These are phyloP conservation scores for Penicillium vulpinum DNA, from an alignment of 2,329 filamentous ascomycete genomes.

Conservation along the genomic window DNA sequence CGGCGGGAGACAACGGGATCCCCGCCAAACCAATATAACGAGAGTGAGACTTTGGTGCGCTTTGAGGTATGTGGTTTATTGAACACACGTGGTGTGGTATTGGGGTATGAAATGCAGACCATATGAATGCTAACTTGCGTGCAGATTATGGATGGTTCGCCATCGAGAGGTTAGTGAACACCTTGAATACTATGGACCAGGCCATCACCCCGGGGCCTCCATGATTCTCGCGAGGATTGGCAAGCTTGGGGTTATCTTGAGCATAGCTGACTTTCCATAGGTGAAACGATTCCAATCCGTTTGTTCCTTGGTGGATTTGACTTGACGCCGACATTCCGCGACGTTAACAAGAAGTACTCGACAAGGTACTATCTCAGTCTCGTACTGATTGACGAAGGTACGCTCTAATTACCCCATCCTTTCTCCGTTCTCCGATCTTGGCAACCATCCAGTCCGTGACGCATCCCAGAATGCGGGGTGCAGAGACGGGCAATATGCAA, in stretches of 20 bases:
- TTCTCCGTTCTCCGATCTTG: neutral
- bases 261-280: constrained; percentile 41
- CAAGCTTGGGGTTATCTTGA: neutral
- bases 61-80: constrained; percentile 69
- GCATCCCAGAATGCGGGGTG: constrained; percentile 5
- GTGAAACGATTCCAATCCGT: constrained; percentile 91
- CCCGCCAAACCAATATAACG: constrained; percentile 98
- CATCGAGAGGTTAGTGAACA: constrained; percentile 71
- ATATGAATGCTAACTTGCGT: neutral
- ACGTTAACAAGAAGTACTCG: constrained; percentile 99
- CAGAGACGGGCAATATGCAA: constrained; percentile 21
- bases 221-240: neutral
- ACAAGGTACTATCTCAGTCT: constrained; percentile 96
- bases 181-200: neutral
- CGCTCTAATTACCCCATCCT: neutral
- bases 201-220: neutral
- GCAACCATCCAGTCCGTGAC: neutral
- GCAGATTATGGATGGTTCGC: constrained; percentile 98
- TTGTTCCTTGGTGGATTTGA: constrained; percentile 98
- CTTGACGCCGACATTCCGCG: constrained; percentile 94
- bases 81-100: neutral
- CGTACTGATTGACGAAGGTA: constrained; percentile 92
- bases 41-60: constrained; percentile 94
- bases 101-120: neutral
- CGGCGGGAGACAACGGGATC: constrained; percentile 93